Base-by-base conservation (phyloP, 2,329 filamentous ascomycete genomes). In the Claviceps capensis region DNA sequence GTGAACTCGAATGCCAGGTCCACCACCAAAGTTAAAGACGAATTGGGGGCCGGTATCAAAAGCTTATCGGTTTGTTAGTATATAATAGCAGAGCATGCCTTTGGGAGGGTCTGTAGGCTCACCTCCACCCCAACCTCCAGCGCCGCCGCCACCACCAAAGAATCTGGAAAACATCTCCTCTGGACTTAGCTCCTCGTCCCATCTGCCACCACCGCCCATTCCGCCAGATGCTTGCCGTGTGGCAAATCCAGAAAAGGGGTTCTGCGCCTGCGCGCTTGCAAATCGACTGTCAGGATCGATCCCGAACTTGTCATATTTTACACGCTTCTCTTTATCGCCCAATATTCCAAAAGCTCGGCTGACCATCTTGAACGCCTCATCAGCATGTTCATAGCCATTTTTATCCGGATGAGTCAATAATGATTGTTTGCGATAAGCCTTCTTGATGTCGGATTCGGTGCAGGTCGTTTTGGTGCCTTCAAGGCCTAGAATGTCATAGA, bases 281-380 rank as follows among this genome's bases (percentile, higher is more conserved):
- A 95, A 95, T 61, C 91, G 77, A 64, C 79, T 89, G 63, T 97
- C 93, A 6, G 93, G 93, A 65, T 98, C 93, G 22, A 87, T 89
- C 53, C 93, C 93, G 68, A 85, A 94, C 56, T 81, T 80, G 69
- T 98, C 93, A 65, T 78, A 98, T 67, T 86, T 88, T 16, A 85
- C 76, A 64, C 62, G 60, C 80, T 97, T 97, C 58, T 97, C 91
- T 63, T 88, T 79, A 67, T 98, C 93, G 55, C 88, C 91, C 48
- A 98, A 74, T 50, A 97, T 82, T 60, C 94, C 86, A 67, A 98
- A 98, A 16, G 93, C 93, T 61, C 88, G 79, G 62, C 88, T 86
- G 23, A 98, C 89, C 86, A 96, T 86, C 75, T 98, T 98, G 74
- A 98, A 98, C 36, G 93, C 93, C 72, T 98, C 93, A 66, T 96